Evolutionary conservation across 768 basidiomycete species (phyloP).

Genomic region (Hygrophoropsis aurantiaca): DNA sequence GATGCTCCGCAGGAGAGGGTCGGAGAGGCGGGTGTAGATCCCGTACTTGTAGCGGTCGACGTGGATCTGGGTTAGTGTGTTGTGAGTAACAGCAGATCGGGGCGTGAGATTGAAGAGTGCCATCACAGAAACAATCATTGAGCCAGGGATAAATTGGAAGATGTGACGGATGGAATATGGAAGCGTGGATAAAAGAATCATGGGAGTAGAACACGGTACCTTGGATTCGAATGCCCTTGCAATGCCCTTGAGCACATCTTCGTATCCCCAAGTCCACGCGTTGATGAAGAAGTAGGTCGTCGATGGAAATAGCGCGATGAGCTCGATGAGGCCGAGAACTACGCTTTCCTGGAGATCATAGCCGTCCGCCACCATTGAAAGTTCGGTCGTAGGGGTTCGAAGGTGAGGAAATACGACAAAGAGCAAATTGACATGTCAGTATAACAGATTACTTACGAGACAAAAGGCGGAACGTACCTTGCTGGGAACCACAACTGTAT

Average conservation of each 20-base stretch:
- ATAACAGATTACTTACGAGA: slow-evolving; percentile 3
- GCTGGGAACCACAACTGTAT: slow-evolving; percentile 48
- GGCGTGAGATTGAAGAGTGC: too few species aligned
- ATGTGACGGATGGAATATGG: too few species aligned
- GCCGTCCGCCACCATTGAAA: slow-evolving; percentile 1
- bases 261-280: slow-evolving; percentile 96
- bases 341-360: slow-evolving; percentile 55
- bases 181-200: too few species aligned
- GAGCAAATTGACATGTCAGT: too few species aligned
- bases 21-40: slow-evolving; percentile 57
- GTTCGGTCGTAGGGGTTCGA: not conserved
- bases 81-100: too few species aligned
- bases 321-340: slow-evolving; percentile 59
- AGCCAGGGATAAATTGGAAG: too few species aligned
- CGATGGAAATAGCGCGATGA: slow-evolving; percentile 68
- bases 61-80: too few species aligned
- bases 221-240: slow-evolving; percentile 62
- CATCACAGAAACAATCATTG: too few species aligned
- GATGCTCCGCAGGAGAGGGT: slow-evolving; percentile 61
- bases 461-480: slow-evolving; percentile 46
- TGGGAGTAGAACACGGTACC: slow-evolving; percentile 33
- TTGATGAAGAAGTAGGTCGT: slow-evolving; percentile 85
- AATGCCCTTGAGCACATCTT: slow-evolving; percentile 82
- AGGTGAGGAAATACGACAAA: too few species aligned
- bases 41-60: slow-evolving; percentile 84